A percentile compares a stretch with the other conserved stretches of the same genome.
Conservation (phyloP, 352 stramenopile species). For the Blastocystis hominis region DNA sequence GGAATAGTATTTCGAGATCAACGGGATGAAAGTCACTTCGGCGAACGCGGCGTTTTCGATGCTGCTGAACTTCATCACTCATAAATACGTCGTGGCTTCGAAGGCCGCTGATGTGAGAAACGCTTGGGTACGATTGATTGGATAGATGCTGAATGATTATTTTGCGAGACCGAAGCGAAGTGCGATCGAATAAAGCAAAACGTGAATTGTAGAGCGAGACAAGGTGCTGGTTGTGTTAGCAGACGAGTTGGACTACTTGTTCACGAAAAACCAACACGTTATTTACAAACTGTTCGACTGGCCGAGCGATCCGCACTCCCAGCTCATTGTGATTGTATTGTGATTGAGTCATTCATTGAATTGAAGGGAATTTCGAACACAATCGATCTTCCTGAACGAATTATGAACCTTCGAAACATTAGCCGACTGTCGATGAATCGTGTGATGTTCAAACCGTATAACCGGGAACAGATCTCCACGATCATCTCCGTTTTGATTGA, state of each 20-base stretch:
- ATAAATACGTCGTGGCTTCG: conserved; percentile 14
- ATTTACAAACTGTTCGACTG: conserved; percentile 77
- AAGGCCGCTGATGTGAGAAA: background rate
- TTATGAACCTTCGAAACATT: conserved; percentile 58
- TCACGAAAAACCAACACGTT: conserved; percentile 69
- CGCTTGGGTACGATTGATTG: background rate
- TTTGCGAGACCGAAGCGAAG: background rate
- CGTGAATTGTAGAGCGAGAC: background rate
- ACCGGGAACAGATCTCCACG: conserved; percentile 30
- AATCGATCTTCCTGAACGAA: conserved; percentile 69
- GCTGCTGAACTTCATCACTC: conserved; percentile 9
- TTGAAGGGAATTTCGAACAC: conserved; percentile 69
- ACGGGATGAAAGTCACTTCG: conserved; percentile 55
- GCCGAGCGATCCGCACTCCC: conserved; percentile 63
- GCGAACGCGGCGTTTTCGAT: conserved; percentile 29
- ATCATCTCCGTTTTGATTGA: background rate
- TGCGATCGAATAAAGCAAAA: background rate
- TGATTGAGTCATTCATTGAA: background rate
- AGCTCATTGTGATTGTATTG: conserved; percentile 66
- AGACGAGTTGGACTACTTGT: conserved; percentile 74
- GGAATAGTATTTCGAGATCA: conserved; percentile 51
- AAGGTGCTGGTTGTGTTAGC: conserved; percentile 65
- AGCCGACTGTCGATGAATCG: conserved; percentile 51
- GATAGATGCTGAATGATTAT: conserved; percentile 33
- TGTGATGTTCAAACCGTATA: conserved; percentile 41